Evolutionary conservation across 1,284 basidiomycete species (phyloP).

Genomic region (Leccinum pachyderme): DNA sequence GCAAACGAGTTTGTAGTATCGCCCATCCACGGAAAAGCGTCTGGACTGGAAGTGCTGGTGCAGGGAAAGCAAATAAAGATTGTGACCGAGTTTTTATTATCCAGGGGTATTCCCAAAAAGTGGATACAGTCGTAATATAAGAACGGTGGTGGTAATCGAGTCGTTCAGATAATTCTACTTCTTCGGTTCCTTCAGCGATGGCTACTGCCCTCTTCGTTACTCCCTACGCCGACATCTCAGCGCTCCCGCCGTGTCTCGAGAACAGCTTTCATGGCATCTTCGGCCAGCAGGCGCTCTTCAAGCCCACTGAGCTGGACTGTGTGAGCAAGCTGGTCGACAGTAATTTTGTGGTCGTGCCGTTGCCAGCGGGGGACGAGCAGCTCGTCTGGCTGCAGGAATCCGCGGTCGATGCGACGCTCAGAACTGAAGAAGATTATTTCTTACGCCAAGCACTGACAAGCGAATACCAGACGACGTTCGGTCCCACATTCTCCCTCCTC

Average conservation of each 20-base stretch:
- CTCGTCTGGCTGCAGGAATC: too few relatives aligned
- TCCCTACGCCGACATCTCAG: conserved; percentile 23
- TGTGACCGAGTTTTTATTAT: conserved; percentile 63
- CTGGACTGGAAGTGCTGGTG: conserved; percentile 68
- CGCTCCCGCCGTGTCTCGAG: conserved; percentile 44
- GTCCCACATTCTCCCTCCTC: conserved; percentile 8
- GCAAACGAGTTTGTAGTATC: conserved; percentile 43
- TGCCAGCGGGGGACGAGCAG: conserved; percentile 13
- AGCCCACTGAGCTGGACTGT: conserved; percentile 39
- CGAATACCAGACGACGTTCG: conserved; percentile 20
- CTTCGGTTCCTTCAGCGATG: conserved; percentile 1
- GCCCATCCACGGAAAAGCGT: conserved; percentile 50
- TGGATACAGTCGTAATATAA: conserved; percentile 80
- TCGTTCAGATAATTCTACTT: background rate
- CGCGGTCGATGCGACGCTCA: conserved; percentile 43
- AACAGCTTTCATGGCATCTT: conserved; percentile 55
- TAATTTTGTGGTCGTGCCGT: too few relatives aligned
- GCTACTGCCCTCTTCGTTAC: conserved; percentile 20
- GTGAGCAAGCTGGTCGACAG: conserved; percentile 6
- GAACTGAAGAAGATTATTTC: conserved; percentile 16
- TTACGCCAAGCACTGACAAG: background rate
- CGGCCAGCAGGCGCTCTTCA: conserved; percentile 48
- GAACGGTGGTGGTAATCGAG: too few relatives aligned
- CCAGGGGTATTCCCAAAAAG: conserved; percentile 68
- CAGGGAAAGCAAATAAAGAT: conserved; percentile 77